Evolutionary conservation across 2,329 filamentous ascomycete species (phyloP).

Genomic region (Diplocarpon rosae): DNA sequence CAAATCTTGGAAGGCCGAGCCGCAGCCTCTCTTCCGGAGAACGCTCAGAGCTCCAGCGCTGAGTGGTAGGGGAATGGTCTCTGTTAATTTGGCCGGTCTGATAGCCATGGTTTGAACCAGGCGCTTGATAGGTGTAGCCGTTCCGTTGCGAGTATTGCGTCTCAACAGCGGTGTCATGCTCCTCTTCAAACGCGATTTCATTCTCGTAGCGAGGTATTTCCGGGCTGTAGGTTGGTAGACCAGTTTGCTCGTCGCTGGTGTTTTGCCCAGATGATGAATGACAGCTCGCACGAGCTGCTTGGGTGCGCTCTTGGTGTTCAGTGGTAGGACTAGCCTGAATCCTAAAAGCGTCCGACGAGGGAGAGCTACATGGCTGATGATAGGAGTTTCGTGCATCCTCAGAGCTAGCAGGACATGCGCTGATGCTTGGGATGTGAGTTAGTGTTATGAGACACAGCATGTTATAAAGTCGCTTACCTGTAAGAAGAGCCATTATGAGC

Average conservation of each 20-base stretch:
- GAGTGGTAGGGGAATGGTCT: constrained; percentile 1
- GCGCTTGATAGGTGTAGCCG: background rate
- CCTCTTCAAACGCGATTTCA: background rate
- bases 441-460: background rate
- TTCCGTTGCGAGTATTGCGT: background rate
- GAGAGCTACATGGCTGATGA: background rate
- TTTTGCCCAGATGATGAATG: background rate
- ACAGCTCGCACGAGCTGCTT: background rate
- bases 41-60: constrained; percentile 2
- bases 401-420: background rate
- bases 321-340: no score
- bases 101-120: background rate
- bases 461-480: background rate
- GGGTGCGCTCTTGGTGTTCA: no score
- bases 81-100: background rate
- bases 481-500: background rate
- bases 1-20: constrained; percentile 7
- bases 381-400: background rate
- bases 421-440: background rate
- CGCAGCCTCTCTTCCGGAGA: constrained; percentile 7
- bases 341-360: no score
- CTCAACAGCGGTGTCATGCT: background rate
- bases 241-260: background rate
- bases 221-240: background rate
- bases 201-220: background rate